Base-by-base conservation (phyloP, 371 early-diverging fungal species). In the Apophysomyces ossiformis region DNA sequence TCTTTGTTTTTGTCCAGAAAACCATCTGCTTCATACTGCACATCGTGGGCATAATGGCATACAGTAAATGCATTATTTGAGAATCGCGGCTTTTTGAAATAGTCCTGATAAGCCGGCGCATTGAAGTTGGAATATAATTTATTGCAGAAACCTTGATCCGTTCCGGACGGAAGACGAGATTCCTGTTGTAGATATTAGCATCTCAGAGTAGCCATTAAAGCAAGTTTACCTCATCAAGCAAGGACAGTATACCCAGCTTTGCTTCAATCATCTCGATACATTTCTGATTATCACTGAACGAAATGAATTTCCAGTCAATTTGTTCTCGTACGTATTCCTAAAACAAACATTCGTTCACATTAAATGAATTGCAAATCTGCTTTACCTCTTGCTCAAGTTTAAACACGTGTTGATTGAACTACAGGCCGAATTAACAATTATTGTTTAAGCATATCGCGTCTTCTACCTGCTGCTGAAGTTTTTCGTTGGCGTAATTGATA, bases 1-100 rank as follows among this genome's bases (percentile, higher is more conserved):
- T 99, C 99, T 82, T 95, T 96, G 83, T 99, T 99, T 86, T 99
- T 99, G 66, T 96, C 95, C 47, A 99, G 85, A 84, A 99, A 99
- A 11, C 95, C 96, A 32, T 96, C 95, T 36, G 91, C 87, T 67
- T 90, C 91, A 69, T 98, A 98, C 58, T 90, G 87, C 32, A 98
- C 98, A 68, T 90, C 87, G 64, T 93, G 90, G 56, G 98, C 98
- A 75, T 96, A 98, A 76, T 98, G 99, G 18, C 88, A 86, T 46
- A 98, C 82, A 7, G 91, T 90, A 70, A 98, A 98, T 35, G 89
- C 90, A 18, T 75, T 77, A 67, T 87, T 83, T 65, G 88, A 92
- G 77, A 98, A 96, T n/a, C 96, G 83, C 38, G 98, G 96, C 74
- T 96, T 96, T 56, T 86, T 90, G 77, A 95, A 96, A 82, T 91